A percentile compares a stretch with the other conserved stretches of the same genome.
phyloP scores from a whole-genome alignment of 768 basidiomycete genomes.

The Nidularia sp. region DNA sequence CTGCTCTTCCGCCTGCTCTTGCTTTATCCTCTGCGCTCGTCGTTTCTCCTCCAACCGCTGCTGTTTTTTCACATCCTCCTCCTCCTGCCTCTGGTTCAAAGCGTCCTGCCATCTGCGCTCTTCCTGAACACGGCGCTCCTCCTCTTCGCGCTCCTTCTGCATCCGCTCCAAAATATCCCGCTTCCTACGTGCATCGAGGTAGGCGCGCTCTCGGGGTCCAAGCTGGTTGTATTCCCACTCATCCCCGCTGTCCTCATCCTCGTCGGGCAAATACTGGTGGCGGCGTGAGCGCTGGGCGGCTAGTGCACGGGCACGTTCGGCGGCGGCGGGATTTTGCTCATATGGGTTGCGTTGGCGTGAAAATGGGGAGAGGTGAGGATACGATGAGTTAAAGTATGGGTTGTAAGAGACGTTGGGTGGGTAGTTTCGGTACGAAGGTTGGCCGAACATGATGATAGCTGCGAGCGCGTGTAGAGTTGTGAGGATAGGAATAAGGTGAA shows the following conservation, averaged over 20 bases:
- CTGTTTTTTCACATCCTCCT: constrained; percentile 7
- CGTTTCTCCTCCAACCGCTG: constrained; percentile 8
- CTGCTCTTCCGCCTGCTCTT: constrained; percentile 2
- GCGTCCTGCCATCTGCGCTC: constrained; percentile 11
- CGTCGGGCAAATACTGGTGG: constrained; percentile 36
- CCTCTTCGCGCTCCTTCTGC: constrained; percentile 13
- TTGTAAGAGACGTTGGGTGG: constrained; percentile 17
- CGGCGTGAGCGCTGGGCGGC: constrained; percentile 30
- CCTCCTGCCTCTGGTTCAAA: constrained; percentile 3
- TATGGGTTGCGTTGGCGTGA: background rate
- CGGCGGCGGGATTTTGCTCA: background rate
- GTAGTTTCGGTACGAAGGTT: constrained; percentile 17
- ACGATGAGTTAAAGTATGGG: constrained; percentile 18
- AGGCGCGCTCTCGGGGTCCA: constrained; percentile 24
- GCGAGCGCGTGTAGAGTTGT: no score
- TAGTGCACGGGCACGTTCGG: constrained; percentile 18
- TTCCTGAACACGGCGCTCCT: constrained; percentile 9
- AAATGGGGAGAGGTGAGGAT: background rate
- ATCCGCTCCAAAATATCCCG: constrained; percentile 21
- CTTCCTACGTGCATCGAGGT: constrained; percentile 24
- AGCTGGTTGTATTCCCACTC: constrained; percentile 20
- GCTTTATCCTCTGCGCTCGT: constrained; percentile 6
- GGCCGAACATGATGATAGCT: constrained; percentile 15
- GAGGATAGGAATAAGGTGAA: no score
- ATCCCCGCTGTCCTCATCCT: constrained; percentile 25